Evolutionary conservation across 805 yeast species (phyloP), one percentile per base, ranked within the genome.

Genomic region (Spathaspora gorwiae): DNA sequence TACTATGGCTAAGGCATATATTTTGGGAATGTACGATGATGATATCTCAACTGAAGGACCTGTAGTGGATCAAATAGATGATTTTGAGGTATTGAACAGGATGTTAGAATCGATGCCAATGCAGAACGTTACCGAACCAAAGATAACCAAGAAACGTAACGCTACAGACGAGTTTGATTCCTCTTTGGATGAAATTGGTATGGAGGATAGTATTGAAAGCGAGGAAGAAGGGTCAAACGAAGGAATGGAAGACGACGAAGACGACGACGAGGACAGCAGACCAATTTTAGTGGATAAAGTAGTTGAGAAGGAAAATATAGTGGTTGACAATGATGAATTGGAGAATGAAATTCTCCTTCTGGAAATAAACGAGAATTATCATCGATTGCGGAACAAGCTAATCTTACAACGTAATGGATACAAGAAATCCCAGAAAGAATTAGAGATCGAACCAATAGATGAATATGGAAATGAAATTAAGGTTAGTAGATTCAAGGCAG

Each of bases 401-500:
- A 61, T 78, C 31, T 55, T 58, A 37, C 64, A 64, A 36, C 68
- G 74, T 32, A 46, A 50, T 30, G 82, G 82, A 2, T 78, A 57
- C 47, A 65, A 59, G 42, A 67, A 70, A 47, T 63, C 75, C 1
- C 76, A 73, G 2, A 64, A 68, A 41, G 87, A 78, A 35, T 54
- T 63, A 47, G 90, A 81, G 46, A 54, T 79, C 14, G 95, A 85
- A 55, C 89, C 88, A 0, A 65, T 85, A 6, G 89, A 85, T 52
- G 84, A 79, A 44, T 54, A 64, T 34, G 88, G 88, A 0, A 75
- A 79, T 44, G 81, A 81, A 0, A 59, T 77, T 7, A 81, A 72
- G 47, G 66, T 78, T 1, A 86, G 95, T 56, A 68, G 89, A 42
- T 88, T 88, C 61, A 84, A 72, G 55, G 79, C 87, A 9, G 84